Base-by-base conservation (phyloP, 2,329 filamentous ascomycete genomes). In the Acrocalymma vagum region DNA sequence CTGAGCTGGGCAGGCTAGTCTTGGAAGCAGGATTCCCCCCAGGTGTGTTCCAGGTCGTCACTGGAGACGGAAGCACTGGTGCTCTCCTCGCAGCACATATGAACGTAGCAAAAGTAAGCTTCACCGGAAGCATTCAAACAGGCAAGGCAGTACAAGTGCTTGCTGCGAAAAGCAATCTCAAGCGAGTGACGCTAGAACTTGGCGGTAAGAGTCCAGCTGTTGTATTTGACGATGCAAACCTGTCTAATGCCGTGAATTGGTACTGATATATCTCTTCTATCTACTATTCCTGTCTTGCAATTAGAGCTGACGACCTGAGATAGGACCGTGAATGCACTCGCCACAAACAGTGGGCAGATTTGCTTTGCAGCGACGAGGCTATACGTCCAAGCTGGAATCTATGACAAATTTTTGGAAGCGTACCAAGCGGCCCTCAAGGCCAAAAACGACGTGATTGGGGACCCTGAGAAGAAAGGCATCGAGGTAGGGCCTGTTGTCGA, bases 181-280 rank as follows among this genome's bases (percentile, higher is more conserved):
- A 75, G 53, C 73, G 74, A 28, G 52, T 73, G 30, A 72, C 71
- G 5, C 62, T 75, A 3, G 72, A 75, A 50, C 60, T 72, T 9
- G 72, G 72, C 29, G 72, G 72, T 33, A 74, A 75, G 60, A 62
- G 56, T 8, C 72, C 72, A 15, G 64, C 64, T 11, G 65, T 75
- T 15, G 62, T 75, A 25, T 73, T 74, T 50, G 60, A 67, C 31
- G 72, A 75, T 43, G 72, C 69, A 54, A 69, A 78, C 49, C 59
- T 78, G 11, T 66, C 74, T 11, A 60, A 70, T 27, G 74, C 73
- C 9, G 4, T 33, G 20, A 33, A 49, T 29, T 76, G n/a, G n/a
- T n/a, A n/a, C n/a, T n/a, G n/a, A n/a, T n/a, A n/a, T n/a, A n/a
- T n/a, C n/a, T n/a, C n/a, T n/a, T n/a, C n/a, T n/a, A n/a, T n/a